phyloP scores from a whole-genome alignment of 2,329 filamentous ascomycete genomes.

The Fusarium veterinarium region DNA sequence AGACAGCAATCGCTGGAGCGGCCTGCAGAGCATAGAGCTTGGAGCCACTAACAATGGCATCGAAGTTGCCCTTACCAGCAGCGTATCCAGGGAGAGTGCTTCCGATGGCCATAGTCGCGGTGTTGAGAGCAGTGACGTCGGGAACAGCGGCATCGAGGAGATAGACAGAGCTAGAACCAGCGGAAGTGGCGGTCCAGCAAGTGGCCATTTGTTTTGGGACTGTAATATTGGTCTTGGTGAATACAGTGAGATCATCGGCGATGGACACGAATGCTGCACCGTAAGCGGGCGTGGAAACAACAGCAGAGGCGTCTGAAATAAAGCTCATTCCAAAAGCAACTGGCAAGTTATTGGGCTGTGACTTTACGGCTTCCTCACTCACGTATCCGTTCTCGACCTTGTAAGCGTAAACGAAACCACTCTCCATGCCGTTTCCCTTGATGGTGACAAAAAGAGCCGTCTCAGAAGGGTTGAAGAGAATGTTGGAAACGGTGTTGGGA shows the following conservation, averaged over 20 bases:
- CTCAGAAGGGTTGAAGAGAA: slow-evolving; percentile 12
- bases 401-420: slow-evolving; percentile 5
- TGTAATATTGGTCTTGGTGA: background rate
- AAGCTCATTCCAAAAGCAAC: slow-evolving; percentile 8
- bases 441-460: slow-evolving; percentile 3
- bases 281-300: slow-evolving; percentile 5
- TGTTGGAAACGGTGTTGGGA: slow-evolving; percentile 1
- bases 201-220: background rate
- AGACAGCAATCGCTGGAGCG: background rate
- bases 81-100: background rate
- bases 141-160: background rate
- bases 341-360: background rate
- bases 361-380: background rate
- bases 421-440: background rate
- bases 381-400: background rate
- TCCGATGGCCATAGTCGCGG: background rate
- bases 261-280: slow-evolving; percentile 13
- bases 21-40: slow-evolving; percentile 3
- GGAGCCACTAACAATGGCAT: background rate
- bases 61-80: slow-evolving; percentile 2
- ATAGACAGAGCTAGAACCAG: background rate
- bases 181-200: slow-evolving; percentile 1
- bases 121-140: background rate
- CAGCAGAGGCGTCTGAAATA: background rate
- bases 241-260: background rate